Percentiles rank a stretch among this genome's conserved stretches.
phyloP scores from a whole-genome alignment of 2,329 filamentous ascomycete species.

The Fusarium lateritium region DNA sequence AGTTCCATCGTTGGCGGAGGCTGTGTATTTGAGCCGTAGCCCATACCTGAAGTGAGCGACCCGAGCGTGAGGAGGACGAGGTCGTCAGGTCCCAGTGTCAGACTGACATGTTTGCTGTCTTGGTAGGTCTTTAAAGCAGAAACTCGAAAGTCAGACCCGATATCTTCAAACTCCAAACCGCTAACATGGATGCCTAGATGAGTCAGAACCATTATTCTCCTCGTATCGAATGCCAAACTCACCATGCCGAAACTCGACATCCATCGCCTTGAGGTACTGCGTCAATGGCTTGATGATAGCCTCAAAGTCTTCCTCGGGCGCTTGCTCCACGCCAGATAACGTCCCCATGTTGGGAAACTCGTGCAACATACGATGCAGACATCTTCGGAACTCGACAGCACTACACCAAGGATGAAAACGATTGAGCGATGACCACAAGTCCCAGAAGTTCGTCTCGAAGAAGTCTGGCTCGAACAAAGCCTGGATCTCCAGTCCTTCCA shows the following conservation, averaged over 20 bases:
- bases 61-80: conserved; percentile 45
- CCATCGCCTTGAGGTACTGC: conserved; percentile 48
- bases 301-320: conserved; percentile 48
- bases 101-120: conserved; percentile 22
- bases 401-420: conserved; percentile 50
- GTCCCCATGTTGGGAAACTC: conserved; percentile 50
- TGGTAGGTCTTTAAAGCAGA: conserved; percentile 42
- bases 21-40: conserved; percentile 43
- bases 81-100: conserved; percentile 32
- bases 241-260: conserved; percentile 49
- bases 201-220: conserved; percentile 17
- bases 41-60: conserved; percentile 48
- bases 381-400: conserved; percentile 49
- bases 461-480: conserved; percentile 47
- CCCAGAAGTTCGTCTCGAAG: conserved; percentile 50
- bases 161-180: conserved; percentile 45
- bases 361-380: conserved; percentile 46
- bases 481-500: conserved; percentile 48
- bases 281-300: conserved; percentile 48
- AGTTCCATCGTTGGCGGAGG: conserved; percentile 48
- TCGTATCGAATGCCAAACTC: not conserved
- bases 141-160: conserved; percentile 38
- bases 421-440: conserved; percentile 49
- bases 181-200: conserved; percentile 45
- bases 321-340: conserved; percentile 46